These are phyloP conservation scores for Apiospora phragmitis DNA, from an alignment of 2,329 filamentous ascomycete species.

Conservation along the genomic window DNA sequence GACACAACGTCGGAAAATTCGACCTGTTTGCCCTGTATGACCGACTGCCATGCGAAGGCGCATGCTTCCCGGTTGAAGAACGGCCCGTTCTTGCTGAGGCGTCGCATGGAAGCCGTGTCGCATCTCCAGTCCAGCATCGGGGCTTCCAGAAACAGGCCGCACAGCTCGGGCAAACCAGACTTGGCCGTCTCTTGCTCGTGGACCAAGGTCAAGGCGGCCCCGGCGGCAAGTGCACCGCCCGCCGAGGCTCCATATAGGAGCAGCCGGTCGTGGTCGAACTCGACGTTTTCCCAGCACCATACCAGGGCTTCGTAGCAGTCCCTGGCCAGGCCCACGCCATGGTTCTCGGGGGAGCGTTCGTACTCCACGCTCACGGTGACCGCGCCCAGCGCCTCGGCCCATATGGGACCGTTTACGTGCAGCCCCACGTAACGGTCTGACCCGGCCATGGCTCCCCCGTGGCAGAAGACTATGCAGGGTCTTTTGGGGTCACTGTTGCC, in stretches of 20 bases:
- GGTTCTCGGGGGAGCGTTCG: conserved; percentile 32
- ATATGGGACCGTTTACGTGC: conserved; percentile 29
- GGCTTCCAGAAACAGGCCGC: conserved; percentile 39
- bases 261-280: conserved; percentile 48
- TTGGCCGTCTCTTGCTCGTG: not conserved
- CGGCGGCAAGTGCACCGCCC: conserved; percentile 57
- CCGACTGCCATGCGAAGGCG: not conserved
- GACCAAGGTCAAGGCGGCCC: conserved; percentile 47
- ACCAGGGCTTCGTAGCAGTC: conserved; percentile 41
- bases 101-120: conserved; percentile 24
- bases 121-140: conserved; percentile 45
- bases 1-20: conserved; percentile 4
- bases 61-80: conserved; percentile 16
- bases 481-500: conserved; percentile 17
- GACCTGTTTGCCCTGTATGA: conserved; percentile 5
- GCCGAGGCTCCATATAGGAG: conserved; percentile 57
- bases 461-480: conserved; percentile 33
- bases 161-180: conserved; percentile 27
- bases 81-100: conserved; percentile 17
- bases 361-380: conserved; percentile 35
- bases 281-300: conserved; percentile 34
- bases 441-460: conserved; percentile 32
- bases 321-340: conserved; percentile 26
- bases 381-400: conserved; percentile 30
- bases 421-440: conserved; percentile 33